phyloP scores from a whole-genome alignment of 2,329 filamentous ascomycete species.

The Botrytis tulipae region DNA sequence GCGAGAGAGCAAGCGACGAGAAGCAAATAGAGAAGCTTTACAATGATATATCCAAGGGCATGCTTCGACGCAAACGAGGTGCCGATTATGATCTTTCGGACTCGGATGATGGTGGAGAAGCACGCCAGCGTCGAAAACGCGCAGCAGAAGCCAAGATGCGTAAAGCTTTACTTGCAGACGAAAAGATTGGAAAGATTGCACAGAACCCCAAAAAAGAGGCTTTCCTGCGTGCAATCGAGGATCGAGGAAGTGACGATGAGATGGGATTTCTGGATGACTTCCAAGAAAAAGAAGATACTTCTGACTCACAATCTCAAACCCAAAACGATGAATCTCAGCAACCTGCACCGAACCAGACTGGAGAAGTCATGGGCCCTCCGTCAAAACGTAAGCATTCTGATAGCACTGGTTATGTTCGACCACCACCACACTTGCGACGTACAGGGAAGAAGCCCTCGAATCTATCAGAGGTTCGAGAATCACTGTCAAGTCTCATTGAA shows the following conservation, averaged over 20 bases:
- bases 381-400: constrained; percentile 44
- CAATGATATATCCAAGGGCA: constrained; percentile 88
- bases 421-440: constrained; percentile 60
- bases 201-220: constrained; percentile 85
- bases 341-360: constrained; percentile 53
- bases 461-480: constrained; percentile 77
- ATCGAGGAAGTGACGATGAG: constrained; percentile 72
- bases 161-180: constrained; percentile 81
- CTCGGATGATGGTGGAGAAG: constrained; percentile 82
- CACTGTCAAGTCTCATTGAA: constrained; percentile 80
- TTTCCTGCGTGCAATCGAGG: constrained; percentile 87
- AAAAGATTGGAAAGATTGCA: constrained; percentile 86
- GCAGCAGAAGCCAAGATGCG: constrained; percentile 89
- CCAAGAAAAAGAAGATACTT: constrained; percentile 43
- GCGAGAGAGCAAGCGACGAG: constrained; percentile 76
- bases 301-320: constrained; percentile 43
- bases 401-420: constrained; percentile 46
- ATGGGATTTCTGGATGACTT: constrained; percentile 68
- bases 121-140: constrained; percentile 75
- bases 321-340: constrained; percentile 37
- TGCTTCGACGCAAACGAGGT: constrained; percentile 77
- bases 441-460: constrained; percentile 68
- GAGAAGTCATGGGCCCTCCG: constrained; percentile 32
- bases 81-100: constrained; percentile 84
- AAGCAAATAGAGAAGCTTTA: constrained; percentile 87